phyloP scores from a whole-genome alignment of 2,329 filamentous ascomycete species.

The Orbilia ellipsospora region DNA sequence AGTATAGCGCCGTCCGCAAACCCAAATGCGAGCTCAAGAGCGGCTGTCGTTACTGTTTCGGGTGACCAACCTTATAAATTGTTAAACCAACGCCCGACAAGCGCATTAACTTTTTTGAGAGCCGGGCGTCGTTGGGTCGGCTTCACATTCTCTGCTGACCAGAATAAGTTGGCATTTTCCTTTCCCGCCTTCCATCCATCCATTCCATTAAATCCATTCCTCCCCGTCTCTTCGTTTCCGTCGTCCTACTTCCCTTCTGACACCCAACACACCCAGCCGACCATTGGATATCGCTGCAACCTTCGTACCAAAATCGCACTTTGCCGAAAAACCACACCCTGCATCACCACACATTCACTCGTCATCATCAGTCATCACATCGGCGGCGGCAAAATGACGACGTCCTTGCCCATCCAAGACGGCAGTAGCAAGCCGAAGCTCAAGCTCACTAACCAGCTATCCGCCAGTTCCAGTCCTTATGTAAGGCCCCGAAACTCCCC shows the following conservation, averaged over 20 bases:
- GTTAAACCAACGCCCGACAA: slow-evolving; percentile 9
- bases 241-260: background rate
- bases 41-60: background rate
- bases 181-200: background rate
- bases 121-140: background rate
- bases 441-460: slow-evolving; percentile 57
- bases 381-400: slow-evolving; percentile 31
- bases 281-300: background rate
- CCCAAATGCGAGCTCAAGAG: too few species aligned
- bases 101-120: background rate
- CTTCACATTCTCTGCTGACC: slow-evolving; percentile 1
- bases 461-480: slow-evolving; percentile 58
- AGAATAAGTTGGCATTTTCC: background rate
- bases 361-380: background rate
- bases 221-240: background rate
- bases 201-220: background rate
- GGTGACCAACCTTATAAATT: slow-evolving; percentile 9
- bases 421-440: slow-evolving; percentile 53
- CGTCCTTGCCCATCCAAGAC: slow-evolving; percentile 42
- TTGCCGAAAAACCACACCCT: slow-evolving; percentile 17
- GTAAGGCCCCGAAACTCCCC: slow-evolving; percentile 43
- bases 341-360: slow-evolving; percentile 3
- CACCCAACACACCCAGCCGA: background rate
- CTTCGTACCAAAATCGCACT: slow-evolving; percentile 8
- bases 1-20: too few species aligned